phyloP scores from a whole-genome alignment of 495 filamentous ascomycete genomes.

The Penicillium paradoxum region DNA sequence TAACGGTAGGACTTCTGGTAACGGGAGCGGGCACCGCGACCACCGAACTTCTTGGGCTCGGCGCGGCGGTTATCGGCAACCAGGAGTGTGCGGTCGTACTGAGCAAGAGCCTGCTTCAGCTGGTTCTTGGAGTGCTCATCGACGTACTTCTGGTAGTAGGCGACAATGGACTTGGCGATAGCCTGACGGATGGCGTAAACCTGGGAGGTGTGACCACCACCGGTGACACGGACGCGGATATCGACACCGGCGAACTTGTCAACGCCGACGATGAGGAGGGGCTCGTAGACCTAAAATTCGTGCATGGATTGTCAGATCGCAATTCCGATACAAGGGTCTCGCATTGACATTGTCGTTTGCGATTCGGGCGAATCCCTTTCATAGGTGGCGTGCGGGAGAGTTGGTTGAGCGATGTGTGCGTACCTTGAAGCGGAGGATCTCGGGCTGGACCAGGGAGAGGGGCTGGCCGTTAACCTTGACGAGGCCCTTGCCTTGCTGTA shows the following conservation, averaged over 20 bases:
- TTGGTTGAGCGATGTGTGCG: constrained; percentile 10
- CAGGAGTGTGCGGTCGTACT: constrained; percentile 94
- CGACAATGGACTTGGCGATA: constrained; percentile 95
- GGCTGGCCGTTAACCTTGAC: constrained; percentile 98
- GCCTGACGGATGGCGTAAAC: constrained; percentile 99
- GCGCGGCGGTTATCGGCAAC: constrained; percentile 95
- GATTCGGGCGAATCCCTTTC: constrained; percentile 1
- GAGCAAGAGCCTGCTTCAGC: constrained; percentile 88
- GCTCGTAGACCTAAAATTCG: constrained; percentile 76
- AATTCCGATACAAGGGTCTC: background rate
- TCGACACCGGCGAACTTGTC: constrained; percentile 97
- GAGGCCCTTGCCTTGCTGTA: constrained; percentile 83
- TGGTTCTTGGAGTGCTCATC: constrained; percentile 99
- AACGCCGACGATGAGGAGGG: constrained; percentile 88
- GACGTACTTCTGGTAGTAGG: constrained; percentile 99
- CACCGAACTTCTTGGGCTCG: constrained; percentile 88
- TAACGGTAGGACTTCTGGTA: constrained; percentile 91
- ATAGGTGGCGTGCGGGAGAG: background rate
- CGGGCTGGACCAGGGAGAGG: constrained; percentile 85
- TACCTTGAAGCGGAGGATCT: constrained; percentile 97
- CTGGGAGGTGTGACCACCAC: constrained; percentile 97
- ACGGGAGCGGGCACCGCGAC: constrained; percentile 84
- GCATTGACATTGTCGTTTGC: constrained; percentile 7
- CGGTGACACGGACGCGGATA: constrained; percentile 93
- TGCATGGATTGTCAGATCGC: constrained; percentile 6